Evolutionary conservation across 768 basidiomycete genomes (phyloP).

Genomic region (Tulasnella sp.): DNA sequence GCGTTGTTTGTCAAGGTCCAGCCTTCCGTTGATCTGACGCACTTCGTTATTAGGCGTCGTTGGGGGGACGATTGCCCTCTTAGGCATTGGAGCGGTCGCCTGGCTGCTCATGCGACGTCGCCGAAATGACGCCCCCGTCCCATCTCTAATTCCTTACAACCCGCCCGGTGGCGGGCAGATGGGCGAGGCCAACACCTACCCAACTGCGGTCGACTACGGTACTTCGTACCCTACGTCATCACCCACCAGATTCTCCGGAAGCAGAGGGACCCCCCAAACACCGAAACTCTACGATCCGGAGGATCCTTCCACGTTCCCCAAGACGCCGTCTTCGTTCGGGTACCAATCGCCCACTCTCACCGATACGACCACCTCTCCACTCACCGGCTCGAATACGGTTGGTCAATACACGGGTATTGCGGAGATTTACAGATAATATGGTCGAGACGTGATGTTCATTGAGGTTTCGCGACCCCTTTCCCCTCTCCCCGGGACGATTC

Average conservation of each 20-base stretch:
- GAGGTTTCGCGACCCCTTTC: neutral
- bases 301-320: constrained; percentile 29
- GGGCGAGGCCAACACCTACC: neutral
- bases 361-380: neutral
- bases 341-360: neutral
- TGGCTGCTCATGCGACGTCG: neutral
- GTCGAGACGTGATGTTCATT: neutral
- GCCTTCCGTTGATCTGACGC: neutral
- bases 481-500: too few relatives aligned
- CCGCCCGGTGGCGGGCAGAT: neutral
- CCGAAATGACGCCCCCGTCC: neutral
- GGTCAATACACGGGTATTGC: neutral
- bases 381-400: neutral
- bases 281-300: neutral
- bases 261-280: neutral
- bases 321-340: constrained; percentile 22
- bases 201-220: constrained; percentile 6
- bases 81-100: constrained; percentile 1
- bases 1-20: neutral
- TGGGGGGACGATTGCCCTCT: constrained; percentile 7
- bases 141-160: neutral
- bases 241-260: neutral
- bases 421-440: neutral
- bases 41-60: constrained; percentile 5
- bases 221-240: constrained; percentile 8